phyloP scores from a whole-genome alignment of 2,329 filamentous ascomycete genomes.

The Neoascochyta sp. region DNA sequence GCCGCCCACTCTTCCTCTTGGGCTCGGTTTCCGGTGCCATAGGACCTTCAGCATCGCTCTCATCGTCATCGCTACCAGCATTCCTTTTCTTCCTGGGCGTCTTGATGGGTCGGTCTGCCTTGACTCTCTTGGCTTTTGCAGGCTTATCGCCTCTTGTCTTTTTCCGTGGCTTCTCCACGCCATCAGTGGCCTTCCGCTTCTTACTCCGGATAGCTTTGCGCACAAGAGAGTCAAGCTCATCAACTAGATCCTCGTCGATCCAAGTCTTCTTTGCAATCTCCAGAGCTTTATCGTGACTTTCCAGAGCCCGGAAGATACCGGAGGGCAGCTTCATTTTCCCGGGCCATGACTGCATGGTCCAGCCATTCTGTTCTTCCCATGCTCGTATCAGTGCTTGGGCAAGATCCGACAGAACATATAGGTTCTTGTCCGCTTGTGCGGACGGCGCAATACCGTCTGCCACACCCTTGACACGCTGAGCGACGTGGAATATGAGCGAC shows the following conservation, averaged over 20 bases:
- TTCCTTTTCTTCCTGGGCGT: constrained; percentile 39
- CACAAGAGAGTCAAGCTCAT: constrained; percentile 73
- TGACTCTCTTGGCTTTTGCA: constrained; percentile 32
- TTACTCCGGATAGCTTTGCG: constrained; percentile 63
- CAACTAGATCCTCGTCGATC: constrained; percentile 69
- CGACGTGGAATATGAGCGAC: constrained; percentile 83
- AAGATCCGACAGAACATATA: constrained; percentile 86
- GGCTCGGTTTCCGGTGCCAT: constrained; percentile 39
- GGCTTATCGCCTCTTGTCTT: constrained; percentile 32
- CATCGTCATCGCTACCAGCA: constrained; percentile 29
- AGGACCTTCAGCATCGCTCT: constrained; percentile 27
- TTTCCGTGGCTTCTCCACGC: constrained; percentile 30
- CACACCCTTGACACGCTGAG: constrained; percentile 88
- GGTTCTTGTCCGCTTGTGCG: constrained; percentile 56
- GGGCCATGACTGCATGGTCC: constrained; percentile 79
- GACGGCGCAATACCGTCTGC: constrained; percentile 69
- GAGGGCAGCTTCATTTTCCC: constrained; percentile 76
- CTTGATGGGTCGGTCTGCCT: constrained; percentile 29
- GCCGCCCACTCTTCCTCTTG: constrained; percentile 42
- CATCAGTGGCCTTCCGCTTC: constrained; percentile 40
- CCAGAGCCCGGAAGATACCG: constrained; percentile 71
- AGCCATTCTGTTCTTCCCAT: constrained; percentile 82
- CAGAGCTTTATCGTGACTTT: constrained; percentile 73
- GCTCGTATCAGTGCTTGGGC: constrained; percentile 76
- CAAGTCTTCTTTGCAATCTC: constrained; percentile 84